Conservation (phyloP, 1,284 basidiomycete species). For the Leccinum proximum region DNA sequence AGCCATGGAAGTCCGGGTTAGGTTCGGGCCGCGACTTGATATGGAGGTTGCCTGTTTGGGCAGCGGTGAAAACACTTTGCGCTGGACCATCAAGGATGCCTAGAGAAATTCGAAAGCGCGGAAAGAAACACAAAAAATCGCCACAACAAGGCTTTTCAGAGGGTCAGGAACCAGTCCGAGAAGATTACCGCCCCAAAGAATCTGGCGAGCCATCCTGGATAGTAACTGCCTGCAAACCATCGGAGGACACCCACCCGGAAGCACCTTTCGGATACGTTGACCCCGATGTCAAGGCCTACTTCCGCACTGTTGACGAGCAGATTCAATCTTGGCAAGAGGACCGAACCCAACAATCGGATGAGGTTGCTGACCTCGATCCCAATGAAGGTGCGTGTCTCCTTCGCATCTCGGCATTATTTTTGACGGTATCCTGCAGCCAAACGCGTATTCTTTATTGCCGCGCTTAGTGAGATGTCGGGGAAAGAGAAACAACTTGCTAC, state of each 20-base stretch:
- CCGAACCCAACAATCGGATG: conserved; percentile 33
- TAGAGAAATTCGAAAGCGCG: conserved; percentile 71
- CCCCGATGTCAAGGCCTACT: conserved; percentile 88
- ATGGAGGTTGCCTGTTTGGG: conserved; percentile 2
- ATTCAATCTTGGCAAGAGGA: conserved; percentile 81
- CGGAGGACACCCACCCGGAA: conserved; percentile 51
- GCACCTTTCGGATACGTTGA: conserved; percentile 89
- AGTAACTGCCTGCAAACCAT: conserved; percentile 36
- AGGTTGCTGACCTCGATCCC: conserved; percentile 54
- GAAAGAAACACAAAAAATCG: conserved; percentile 68
- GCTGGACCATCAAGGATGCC: conserved; percentile 47
- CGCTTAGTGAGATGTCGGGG: conserved; percentile 77
- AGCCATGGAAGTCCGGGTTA: conserved; percentile 45
- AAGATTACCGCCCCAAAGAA: conserved; percentile 17
- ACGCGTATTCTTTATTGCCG: conserved; percentile 80
- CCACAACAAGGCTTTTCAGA: conserved; percentile 23
- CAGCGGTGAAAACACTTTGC: neutral
- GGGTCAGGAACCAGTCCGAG: conserved; percentile 15
- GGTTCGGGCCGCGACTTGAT: neutral
- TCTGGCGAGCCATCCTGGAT: conserved; percentile 63
- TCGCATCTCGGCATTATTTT: neutral
- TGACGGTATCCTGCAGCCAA: conserved; percentile 50
- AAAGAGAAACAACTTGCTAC: conserved; percentile 90
- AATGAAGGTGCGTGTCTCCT: conserved; percentile 63
- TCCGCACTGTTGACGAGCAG: conserved; percentile 82